Conservation (phyloP, 208 protist genomes). For the Eutreptiella sp. region DNA sequence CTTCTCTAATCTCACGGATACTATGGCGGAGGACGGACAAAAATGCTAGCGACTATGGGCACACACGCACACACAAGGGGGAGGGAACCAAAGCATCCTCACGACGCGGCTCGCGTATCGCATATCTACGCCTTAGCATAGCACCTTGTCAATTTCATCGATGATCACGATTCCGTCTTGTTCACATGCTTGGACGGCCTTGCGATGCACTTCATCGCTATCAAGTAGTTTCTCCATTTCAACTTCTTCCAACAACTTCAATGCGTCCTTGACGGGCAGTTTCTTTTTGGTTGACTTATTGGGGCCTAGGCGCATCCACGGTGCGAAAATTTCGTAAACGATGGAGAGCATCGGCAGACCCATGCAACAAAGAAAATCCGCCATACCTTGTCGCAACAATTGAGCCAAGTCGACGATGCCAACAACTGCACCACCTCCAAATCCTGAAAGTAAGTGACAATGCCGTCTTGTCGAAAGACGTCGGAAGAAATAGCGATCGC, state of each 20-base stretch:
- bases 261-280: slow-evolving; percentile 85
- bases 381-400: no score
- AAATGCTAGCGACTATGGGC: no score
- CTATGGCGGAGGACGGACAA: no score
- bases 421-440: neutral
- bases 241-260: slow-evolving; percentile 77
- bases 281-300: slow-evolving; percentile 55
- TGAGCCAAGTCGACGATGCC: no score
- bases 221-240: slow-evolving; percentile 89
- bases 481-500: no score
- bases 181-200: slow-evolving; percentile 87
- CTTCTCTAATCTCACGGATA: no score
- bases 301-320: no score
- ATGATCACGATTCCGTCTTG: slow-evolving; percentile 97
- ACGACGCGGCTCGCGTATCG: slow-evolving; percentile 26
- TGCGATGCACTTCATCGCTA: slow-evolving; percentile 76
- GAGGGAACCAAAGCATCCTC: no score
- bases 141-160: slow-evolving; percentile 98
- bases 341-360: neutral
- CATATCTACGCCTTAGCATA: slow-evolving; percentile 10
- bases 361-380: neutral
- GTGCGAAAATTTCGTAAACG: neutral
- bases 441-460: no score
- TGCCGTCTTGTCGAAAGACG: no score
- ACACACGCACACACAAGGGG: no score